Evolutionary conservation across 805 yeast species (phyloP).

Genomic region (Metschnikowia amazonensis): DNA sequence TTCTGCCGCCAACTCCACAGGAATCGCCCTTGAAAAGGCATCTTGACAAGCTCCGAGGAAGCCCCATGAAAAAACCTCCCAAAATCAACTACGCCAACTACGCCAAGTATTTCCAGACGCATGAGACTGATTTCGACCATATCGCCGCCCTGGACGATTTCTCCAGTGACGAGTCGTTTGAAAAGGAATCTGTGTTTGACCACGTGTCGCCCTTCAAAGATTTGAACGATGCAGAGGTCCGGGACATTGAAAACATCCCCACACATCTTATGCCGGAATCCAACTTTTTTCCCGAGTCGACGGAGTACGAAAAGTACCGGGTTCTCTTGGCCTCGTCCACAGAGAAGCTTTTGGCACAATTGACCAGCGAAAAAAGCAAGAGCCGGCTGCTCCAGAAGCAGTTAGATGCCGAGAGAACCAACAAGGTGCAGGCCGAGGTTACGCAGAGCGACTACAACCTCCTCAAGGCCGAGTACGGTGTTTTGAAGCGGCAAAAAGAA

Average conservation of each 20-base stretch:
- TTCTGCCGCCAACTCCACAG: constrained; percentile 12
- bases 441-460: constrained; percentile 12
- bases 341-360: constrained; percentile 22
- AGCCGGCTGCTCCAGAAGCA: constrained; percentile 5
- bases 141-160: neutral
- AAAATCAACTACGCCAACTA: neutral
- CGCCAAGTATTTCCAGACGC: neutral
- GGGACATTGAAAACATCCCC: neutral
- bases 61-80: constrained; percentile 12
- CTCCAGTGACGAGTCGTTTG: constrained; percentile 1
- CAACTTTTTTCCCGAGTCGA: constrained; percentile 9
- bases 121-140: neutral
- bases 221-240: neutral
- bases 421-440: constrained; percentile 1
- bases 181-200: constrained; percentile 1
- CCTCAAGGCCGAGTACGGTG: constrained; percentile 1
- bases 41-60: constrained; percentile 13
- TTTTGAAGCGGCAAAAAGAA: constrained; percentile 5
- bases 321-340: constrained; percentile 26
- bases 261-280: neutral
- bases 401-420: constrained; percentile 4
- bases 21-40: constrained; percentile 10
- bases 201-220: constrained; percentile 2
- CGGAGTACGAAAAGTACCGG: constrained; percentile 28
- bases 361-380: constrained; percentile 10